A percentile compares a stretch with the other conserved stretches of the same genome.
These are phyloP conservation scores for Talaromyces sp. DNA, from an alignment of 2,329 filamentous ascomycete genomes.

Conservation along the genomic window DNA sequence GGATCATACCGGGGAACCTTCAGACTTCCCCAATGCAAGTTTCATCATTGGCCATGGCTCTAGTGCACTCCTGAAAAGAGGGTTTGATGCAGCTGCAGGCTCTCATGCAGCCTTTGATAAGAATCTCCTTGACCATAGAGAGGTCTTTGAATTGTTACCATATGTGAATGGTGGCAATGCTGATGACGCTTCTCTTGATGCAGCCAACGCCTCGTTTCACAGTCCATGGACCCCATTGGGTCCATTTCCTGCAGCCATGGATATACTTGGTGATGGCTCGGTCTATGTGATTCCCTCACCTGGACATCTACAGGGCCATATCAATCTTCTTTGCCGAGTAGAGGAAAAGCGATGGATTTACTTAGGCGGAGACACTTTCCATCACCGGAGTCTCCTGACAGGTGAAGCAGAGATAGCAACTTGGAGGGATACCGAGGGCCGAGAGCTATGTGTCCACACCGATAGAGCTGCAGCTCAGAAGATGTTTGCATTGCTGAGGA, in stretches of 20 bases:
- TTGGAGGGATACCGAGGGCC: slow-evolving; percentile 47
- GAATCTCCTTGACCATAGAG: neutral
- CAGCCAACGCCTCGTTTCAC: neutral
- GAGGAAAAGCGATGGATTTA: neutral
- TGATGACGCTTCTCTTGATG: neutral
- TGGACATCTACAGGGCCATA: neutral
- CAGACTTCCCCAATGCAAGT: slow-evolving; percentile 48
- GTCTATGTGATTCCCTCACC: neutral
- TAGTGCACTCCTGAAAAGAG: neutral
- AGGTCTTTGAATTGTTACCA: neutral
- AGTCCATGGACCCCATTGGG: neutral
- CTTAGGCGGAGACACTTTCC: neutral
- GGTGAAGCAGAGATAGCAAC: slow-evolving; percentile 53
- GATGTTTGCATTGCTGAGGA: neutral
- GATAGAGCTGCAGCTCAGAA: slow-evolving; percentile 34
- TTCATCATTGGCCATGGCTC: slow-evolving; percentile 52
- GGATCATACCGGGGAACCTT: slow-evolving; percentile 56
- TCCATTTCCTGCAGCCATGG: neutral
- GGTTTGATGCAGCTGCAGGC: neutral
- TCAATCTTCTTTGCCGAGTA: neutral
- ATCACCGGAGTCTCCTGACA: slow-evolving; percentile 28
- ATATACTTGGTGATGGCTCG: neutral
- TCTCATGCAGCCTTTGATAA: neutral
- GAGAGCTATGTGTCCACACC: slow-evolving; percentile 37
- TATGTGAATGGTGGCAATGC: neutral